phyloP scores from a whole-genome alignment of 768 basidiomycete genomes.

The Rhodotorula paludigena region DNA sequence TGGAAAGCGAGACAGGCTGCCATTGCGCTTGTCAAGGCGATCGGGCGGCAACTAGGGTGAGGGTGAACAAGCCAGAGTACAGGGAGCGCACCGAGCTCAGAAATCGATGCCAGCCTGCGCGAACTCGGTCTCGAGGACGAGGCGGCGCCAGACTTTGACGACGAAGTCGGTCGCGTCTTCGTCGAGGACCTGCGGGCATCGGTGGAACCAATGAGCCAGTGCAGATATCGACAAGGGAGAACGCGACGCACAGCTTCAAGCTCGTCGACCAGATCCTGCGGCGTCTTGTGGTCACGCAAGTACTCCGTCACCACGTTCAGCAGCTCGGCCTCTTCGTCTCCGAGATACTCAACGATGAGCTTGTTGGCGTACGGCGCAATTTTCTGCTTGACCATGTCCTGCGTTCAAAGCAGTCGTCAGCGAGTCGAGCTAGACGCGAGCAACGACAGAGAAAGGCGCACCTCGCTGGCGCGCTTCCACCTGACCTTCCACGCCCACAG shows the following conservation, averaged over 20 bases:
- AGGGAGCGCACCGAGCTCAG: not conserved
- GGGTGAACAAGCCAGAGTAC: not conserved
- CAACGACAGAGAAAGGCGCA: constrained; percentile 3
- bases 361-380: constrained; percentile 38
- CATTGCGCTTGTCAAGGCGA: too few relatives aligned
- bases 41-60: too few relatives aligned
- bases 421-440: not conserved
- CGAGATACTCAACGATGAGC: constrained; percentile 42
- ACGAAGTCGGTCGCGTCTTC: constrained; percentile 43
- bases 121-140: constrained; percentile 30
- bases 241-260: constrained; percentile 40
- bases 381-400: constrained; percentile 38
- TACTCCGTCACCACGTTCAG: constrained; percentile 40
- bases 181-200: constrained; percentile 38
- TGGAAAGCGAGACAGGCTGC: too few relatives aligned
- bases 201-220: not conserved
- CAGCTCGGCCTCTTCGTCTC: constrained; percentile 42
- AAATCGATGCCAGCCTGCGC: constrained; percentile 17
- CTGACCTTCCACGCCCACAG: constrained; percentile 39
- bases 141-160: constrained; percentile 35
- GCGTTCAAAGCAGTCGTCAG: not conserved
- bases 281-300: constrained; percentile 38
- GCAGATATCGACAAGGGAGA: not conserved
- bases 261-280: constrained; percentile 42
- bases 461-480: constrained; percentile 41